Base-by-base conservation (phyloP, 345 rosid genomes). In the Populus alba region DNA sequence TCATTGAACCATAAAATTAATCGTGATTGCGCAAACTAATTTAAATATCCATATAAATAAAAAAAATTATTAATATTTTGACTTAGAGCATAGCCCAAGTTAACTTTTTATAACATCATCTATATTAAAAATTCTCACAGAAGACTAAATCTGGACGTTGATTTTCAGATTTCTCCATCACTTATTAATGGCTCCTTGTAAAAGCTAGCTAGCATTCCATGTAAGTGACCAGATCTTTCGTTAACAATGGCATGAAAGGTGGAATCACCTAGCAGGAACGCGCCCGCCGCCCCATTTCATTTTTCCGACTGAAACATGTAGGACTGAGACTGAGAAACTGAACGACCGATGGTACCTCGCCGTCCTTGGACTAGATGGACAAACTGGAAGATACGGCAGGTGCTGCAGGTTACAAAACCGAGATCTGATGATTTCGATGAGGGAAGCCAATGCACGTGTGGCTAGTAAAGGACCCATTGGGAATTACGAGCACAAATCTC, bases 361-460 rank as follows among this genome's bases (percentile, higher is more conserved):
- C 8, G 61, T 55, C 25, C 65, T 76, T 23, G 59, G 61, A 22
- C 4, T 51, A 20, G 45, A 31, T 8, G 29, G 78, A 66, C 70
- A 75, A 47, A 1, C 12, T 31, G 71, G 13, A 38, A 47, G 80
- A 66, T 43, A 43, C 47, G 45, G 72, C 79, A 78, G 78, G 71
- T 69, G 82, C 49, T 43, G 59, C 45, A 25, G 39, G 67, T 66
- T 68, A 76, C 66, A 79, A 55, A 79, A 38, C 66, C 77, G 55
- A 63, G 78, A 72, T 75, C 70, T 73, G 49, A 39, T 33, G 49
- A 68, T 25, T 53, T 35, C 20, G 75, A 53, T 18, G n/a, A n/a
- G 78, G 47, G 73, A 66, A 29, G 39, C 45, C 43, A 51, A 20
- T 77, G 84, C 87, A 86, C 89, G 87, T 84, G 87, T 78, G 79